phyloP scores from a whole-genome alignment of 352 stramenopile genomes.

The Phytophthora fragariaefolia region DNA sequence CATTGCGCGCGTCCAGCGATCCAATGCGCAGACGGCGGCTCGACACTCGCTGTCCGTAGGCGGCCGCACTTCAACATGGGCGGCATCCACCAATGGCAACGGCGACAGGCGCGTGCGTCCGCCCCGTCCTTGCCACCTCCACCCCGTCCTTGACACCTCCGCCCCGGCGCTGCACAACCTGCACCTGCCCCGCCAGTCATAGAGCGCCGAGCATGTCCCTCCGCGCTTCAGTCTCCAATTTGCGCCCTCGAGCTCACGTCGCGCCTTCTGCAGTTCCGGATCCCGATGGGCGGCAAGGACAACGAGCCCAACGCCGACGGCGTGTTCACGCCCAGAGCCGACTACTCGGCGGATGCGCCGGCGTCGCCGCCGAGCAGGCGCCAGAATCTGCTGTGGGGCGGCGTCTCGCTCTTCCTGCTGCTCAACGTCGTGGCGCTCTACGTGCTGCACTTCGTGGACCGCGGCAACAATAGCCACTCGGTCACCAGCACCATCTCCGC shows the following conservation, averaged over 20 bases:
- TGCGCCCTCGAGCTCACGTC: constrained; percentile 14
- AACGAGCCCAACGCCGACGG: constrained; percentile 51
- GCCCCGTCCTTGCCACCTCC: constrained; percentile 1
- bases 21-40: too few species aligned
- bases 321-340: constrained; percentile 56
- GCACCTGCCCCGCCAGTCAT: constrained; percentile 18
- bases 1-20: too few species aligned
- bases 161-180: too few species aligned
- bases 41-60: constrained; percentile 26
- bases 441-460: constrained; percentile 82
- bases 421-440: constrained; percentile 88
- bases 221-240: constrained; percentile 27
- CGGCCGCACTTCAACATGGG: constrained; percentile 23
- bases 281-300: constrained; percentile 43
- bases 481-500: constrained; percentile 48
- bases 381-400: constrained; percentile 42
- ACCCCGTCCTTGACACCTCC: too few species aligned
- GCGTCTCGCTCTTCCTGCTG: constrained; percentile 62
- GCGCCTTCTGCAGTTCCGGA: background rate
- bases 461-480: constrained; percentile 40
- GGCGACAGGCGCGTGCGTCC: constrained; percentile 1
- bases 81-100: constrained; percentile 11
- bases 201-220: constrained; percentile 20
- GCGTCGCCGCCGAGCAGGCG: constrained; percentile 32
- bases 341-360: constrained; percentile 39